These are phyloP conservation scores for Dalbergia oliveri DNA, from an alignment of 306 rosid species.

Conservation along the genomic window DNA sequence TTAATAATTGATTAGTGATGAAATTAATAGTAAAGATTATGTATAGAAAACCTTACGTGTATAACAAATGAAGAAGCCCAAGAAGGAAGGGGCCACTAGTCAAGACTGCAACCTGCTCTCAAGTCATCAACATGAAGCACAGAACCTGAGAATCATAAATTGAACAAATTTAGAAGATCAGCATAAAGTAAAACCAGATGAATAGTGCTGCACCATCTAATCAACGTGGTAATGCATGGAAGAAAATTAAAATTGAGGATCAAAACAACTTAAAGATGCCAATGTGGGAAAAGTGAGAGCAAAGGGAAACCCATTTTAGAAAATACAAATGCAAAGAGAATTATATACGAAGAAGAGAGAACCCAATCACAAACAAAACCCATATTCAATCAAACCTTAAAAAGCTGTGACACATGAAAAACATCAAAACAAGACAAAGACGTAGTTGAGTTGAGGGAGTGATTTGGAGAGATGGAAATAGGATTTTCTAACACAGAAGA, in stretches of 20 bases:
- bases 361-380: no score
- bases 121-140: no score
- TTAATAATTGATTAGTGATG: no score
- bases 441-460: not conserved
- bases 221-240: conserved; percentile 29
- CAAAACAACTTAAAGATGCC: not conserved
- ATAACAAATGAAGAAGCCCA: not conserved
- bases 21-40: no score
- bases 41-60: no score
- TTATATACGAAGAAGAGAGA: not conserved
- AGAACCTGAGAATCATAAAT: no score
- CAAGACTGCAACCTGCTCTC: conserved; percentile 1
- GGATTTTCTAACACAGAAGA: conserved; percentile 54
- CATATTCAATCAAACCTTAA: not conserved
- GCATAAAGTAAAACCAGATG: not conserved
- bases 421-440: not conserved
- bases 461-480: conserved; percentile 53
- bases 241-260: not conserved
- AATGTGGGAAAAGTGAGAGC: conserved; percentile 4
- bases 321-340: not conserved
- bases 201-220: conserved; percentile 28
- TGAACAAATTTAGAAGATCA: no score
- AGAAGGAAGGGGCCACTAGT: conserved; percentile 1
- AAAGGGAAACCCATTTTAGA: conserved; percentile 28
- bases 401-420: not conserved